Conservation (phyloP, 1,139 yeast genomes). For the Zygoascus meyerae region DNA sequence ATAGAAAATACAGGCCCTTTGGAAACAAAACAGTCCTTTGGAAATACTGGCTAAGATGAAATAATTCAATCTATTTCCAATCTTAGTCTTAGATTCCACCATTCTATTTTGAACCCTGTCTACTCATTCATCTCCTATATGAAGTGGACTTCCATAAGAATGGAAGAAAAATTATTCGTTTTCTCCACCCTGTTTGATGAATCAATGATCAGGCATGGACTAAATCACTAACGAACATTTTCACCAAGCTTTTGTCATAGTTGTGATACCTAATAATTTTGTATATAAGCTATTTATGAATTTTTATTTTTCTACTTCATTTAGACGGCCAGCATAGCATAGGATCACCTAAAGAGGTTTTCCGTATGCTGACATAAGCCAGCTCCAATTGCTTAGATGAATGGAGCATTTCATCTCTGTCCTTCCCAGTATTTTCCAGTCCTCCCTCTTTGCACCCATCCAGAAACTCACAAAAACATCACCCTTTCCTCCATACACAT, state of each 20-base stretch:
- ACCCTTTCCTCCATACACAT: too few relatives aligned
- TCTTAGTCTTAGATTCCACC: neutral
- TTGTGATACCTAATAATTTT: too few relatives aligned
- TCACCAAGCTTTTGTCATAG: neutral
- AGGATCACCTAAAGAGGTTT: too few relatives aligned
- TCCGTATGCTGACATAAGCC: too few relatives aligned
- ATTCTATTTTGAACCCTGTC: slow-evolving; percentile 9
- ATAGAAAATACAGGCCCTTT: neutral
- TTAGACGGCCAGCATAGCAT: too few relatives aligned
- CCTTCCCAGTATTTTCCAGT: too few relatives aligned
- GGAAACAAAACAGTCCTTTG: neutral
- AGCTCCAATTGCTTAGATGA: too few relatives aligned
- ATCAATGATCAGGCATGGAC: slow-evolving; percentile 17
- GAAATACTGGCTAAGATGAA: neutral
- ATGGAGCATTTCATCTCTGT: too few relatives aligned
- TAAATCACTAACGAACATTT: slow-evolving; percentile 23
- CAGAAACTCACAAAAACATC: too few relatives aligned
- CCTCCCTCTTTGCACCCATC: too few relatives aligned
- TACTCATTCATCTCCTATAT: slow-evolving; percentile 8
- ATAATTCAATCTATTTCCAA: neutral
- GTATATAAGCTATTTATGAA: too few relatives aligned
- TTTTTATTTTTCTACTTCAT: too few relatives aligned
- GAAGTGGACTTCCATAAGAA: slow-evolving; percentile 8
- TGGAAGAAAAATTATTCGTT: slow-evolving; percentile 19
- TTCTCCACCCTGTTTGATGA: slow-evolving; percentile 21